Conservation (phyloP, 768 basidiomycete genomes). For the Hysterangium stoloniferum region DNA sequence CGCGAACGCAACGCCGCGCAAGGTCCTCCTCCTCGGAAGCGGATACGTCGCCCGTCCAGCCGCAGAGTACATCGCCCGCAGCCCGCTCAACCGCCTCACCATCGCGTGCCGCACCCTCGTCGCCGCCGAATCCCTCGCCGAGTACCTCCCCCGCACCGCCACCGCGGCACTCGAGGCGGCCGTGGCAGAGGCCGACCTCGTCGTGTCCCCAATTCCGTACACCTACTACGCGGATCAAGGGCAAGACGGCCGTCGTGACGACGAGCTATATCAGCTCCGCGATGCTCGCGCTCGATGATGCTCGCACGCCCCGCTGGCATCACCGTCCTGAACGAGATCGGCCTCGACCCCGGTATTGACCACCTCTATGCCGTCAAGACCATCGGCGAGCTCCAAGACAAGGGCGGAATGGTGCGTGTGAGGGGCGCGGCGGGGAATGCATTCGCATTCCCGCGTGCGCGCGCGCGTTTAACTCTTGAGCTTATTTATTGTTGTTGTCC, state of each 20-base stretch:
- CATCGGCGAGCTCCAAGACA: slow-evolving; percentile 86
- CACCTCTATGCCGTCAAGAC: slow-evolving; percentile 92
- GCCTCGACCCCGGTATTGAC: slow-evolving; percentile 92
- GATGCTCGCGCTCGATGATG: slow-evolving; percentile 79
- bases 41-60: slow-evolving; percentile 96
- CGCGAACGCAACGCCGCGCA: too few relatives aligned
- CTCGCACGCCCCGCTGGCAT: slow-evolving; percentile 83
- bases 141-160: slow-evolving; percentile 59
- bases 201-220: slow-evolving; percentile 96
- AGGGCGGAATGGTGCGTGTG: slow-evolving; percentile 88
- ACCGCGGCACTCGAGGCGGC: slow-evolving; percentile 66
- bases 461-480: too few relatives aligned
- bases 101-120: too few relatives aligned
- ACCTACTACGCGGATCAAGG: slow-evolving; percentile 80
- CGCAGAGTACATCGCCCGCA: slow-evolving; percentile 84
- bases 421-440: too few relatives aligned
- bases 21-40: slow-evolving; percentile 83
- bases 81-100: slow-evolving; percentile 75
- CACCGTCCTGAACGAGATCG: slow-evolving; percentile 95
- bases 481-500: too few relatives aligned
- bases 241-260: slow-evolving; percentile 90
- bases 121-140: slow-evolving; percentile 61
- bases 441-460: too few relatives aligned
- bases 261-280: slow-evolving; percentile 91
- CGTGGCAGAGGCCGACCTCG: slow-evolving; percentile 82